A percentile compares a stretch with the other conserved stretches of the same genome.
phyloP scores from a whole-genome alignment of 1,139 yeast genomes.

The Pichia sp. region DNA sequence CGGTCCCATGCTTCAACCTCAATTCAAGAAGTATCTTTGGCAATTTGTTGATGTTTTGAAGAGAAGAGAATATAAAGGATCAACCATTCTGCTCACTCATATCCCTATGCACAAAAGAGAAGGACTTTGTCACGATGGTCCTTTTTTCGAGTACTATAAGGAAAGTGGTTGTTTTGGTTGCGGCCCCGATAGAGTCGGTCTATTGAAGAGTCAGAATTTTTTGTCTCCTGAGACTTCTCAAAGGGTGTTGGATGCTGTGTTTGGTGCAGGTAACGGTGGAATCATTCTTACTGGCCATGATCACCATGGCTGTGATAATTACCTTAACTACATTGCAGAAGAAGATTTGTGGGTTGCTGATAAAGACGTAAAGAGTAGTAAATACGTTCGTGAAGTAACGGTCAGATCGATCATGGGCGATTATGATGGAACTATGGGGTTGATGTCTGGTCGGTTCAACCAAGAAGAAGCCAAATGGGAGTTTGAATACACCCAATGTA shows the following conservation, averaged over 20 bases:
- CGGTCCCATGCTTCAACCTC: slow-evolving; percentile 81
- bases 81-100: slow-evolving; percentile 80
- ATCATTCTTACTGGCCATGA: slow-evolving; percentile 91
- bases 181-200: slow-evolving; percentile 62
- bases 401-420: slow-evolving; percentile 97
- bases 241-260: slow-evolving; percentile 57
- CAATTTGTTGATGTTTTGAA: slow-evolving; percentile 55
- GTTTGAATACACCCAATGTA: slow-evolving; percentile 66
- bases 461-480: slow-evolving; percentile 38
- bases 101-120: slow-evolving; percentile 77
- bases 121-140: slow-evolving; percentile 85
- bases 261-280: slow-evolving; percentile 55
- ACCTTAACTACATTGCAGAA: slow-evolving; percentile 41
- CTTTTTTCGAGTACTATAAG: slow-evolving; percentile 58
- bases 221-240: slow-evolving; percentile 59
- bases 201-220: slow-evolving; percentile 82
- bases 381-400: slow-evolving; percentile 63
- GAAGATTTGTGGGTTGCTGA: slow-evolving; percentile 52
- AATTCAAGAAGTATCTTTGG: slow-evolving; percentile 60
- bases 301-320: slow-evolving; percentile 84
- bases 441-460: slow-evolving; percentile 63
- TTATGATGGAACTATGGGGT: slow-evolving; percentile 81
- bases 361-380: slow-evolving; percentile 26
- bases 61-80: slow-evolving; percentile 53
- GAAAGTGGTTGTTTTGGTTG: slow-evolving; percentile 33